These are phyloP conservation scores for Ascoidea rubescens DNA, from an alignment of 805 yeast species.

Conservation along the genomic window DNA sequence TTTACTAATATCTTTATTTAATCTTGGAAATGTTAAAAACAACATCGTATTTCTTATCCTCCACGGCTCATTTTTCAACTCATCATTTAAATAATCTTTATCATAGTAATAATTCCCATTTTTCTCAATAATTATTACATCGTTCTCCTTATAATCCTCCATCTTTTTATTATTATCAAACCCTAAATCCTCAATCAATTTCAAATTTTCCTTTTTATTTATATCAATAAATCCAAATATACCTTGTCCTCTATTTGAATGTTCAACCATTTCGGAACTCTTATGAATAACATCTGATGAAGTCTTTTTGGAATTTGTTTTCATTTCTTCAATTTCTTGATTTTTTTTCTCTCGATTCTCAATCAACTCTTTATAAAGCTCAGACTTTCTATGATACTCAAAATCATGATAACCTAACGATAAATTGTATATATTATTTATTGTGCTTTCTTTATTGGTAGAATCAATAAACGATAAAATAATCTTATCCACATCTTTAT, in stretches of 20 bases:
- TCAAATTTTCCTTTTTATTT: conserved; percentile 18
- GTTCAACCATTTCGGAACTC: conserved; percentile 34
- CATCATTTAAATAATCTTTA: conserved; percentile 21
- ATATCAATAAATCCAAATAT: conserved; percentile 39
- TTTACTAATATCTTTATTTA: conserved; percentile 5
- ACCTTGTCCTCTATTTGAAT: conserved; percentile 27
- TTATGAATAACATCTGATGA: conserved; percentile 31
- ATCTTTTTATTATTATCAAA: conserved; percentile 22
- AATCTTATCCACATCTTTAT: conserved; percentile 34
- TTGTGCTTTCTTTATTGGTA: conserved; percentile 15
- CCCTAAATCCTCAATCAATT: conserved; percentile 11
- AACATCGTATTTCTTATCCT: conserved; percentile 25
- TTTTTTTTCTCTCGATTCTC: conserved; percentile 27
- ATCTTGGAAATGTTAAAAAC: conserved; percentile 16
- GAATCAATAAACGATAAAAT: conserved; percentile 21
- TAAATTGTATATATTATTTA: conserved; percentile 23
- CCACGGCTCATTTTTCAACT: conserved; percentile 19
- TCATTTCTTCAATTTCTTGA: conserved; percentile 27
- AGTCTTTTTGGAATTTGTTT: conserved; percentile 27
- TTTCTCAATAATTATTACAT: conserved; percentile 36
- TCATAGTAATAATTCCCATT: conserved; percentile 23
- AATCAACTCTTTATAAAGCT: conserved; percentile 21
- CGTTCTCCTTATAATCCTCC: conserved; percentile 33
- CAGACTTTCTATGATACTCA: conserved; percentile 23
- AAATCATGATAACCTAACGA: conserved; percentile 35